Evolutionary conservation across 495 filamentous ascomycete genomes (phyloP), one percentile per base, ranked within the genome.

Genomic region (Bacidia gigantensis): DNA sequence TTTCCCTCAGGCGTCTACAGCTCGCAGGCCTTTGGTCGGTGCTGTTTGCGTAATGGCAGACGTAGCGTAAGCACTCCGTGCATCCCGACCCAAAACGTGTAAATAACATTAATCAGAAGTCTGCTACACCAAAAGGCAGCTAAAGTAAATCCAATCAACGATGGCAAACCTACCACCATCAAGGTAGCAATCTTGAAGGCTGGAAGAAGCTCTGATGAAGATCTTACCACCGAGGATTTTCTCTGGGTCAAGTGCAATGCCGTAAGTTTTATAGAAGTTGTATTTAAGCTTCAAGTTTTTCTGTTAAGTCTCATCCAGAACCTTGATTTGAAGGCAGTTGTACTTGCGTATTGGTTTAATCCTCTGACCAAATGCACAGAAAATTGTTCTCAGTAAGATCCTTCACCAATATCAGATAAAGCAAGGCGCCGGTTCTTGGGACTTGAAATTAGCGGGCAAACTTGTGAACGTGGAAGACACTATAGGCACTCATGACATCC

Each of bases 401-500:
- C 12, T 9, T 9, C 20, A 47, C 5, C 45, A 47, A 26, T 47
- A n/a, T 47, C n/a, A 22, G 20, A 21, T 23, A 47, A 26, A 24
- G 18, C 20, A 47, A 17, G 45, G 45, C 22, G 45, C 12, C 9
- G 46, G 53, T 11, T 7, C 52, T 0, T 58, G 60, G 46, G 25
- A 47, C 14, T 53, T 68, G 7, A 55, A 51, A 46, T 38, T 54
- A n/a, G 52, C 54, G 11, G 49, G 55, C 1, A 58, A 52, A 26
- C 46, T 54, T 11, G 44, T 64, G 40, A 60, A 58, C 23, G 50
- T 64, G 26, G 22, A 41, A 3, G 22, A 40, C 26, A 46, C 51
- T n/a, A 32, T 67, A 26, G 56, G 51, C 32, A 50, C 58, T 10
- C 47, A 62, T 2, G 58, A 67, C 52, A 18, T 20, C 14, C 56